A percentile compares a stretch with the other conserved stretches of the same genome.
Conservation (phyloP, 2,329 filamentous ascomycete species). For the Ciborinia camelliae region DNA sequence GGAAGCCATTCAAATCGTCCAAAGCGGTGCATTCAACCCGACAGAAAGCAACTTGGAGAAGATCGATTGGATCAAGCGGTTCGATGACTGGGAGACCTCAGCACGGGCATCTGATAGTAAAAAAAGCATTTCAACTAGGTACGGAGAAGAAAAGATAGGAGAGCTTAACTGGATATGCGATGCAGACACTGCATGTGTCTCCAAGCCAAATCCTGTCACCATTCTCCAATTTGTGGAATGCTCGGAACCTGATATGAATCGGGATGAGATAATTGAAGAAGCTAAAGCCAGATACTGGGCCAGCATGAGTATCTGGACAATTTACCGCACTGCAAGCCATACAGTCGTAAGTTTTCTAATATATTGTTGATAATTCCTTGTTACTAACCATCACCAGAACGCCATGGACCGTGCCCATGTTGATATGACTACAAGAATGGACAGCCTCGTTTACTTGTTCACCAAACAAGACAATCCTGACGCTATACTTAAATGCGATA, state of each 20-base stretch:
- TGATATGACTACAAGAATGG: background rate
- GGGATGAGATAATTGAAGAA: background rate
- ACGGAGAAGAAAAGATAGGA: background rate
- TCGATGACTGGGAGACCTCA: background rate
- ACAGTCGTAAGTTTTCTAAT: background rate
- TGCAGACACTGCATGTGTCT: background rate
- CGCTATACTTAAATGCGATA: background rate
- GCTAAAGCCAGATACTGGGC: slow-evolving; percentile 11
- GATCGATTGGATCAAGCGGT: background rate
- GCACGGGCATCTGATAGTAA: background rate
- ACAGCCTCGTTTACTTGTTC: slow-evolving; percentile 5
- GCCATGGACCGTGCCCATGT: background rate
- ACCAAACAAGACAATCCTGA: background rate
- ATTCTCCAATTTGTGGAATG: slow-evolving; percentile 3
- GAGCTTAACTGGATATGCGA: slow-evolving; percentile 4
- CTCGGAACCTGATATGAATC: background rate
- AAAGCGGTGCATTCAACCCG: background rate
- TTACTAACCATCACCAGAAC: background rate
- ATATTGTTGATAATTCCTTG: background rate
- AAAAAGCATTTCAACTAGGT: background rate
- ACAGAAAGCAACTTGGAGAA: background rate
- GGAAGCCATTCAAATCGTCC: background rate
- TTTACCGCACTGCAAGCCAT: background rate
- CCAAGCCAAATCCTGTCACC: background rate
- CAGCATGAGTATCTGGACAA: background rate